These are phyloP conservation scores for Arthrobotrys musiformis DNA, from an alignment of 2,329 filamentous ascomycete genomes.

Conservation along the genomic window DNA sequence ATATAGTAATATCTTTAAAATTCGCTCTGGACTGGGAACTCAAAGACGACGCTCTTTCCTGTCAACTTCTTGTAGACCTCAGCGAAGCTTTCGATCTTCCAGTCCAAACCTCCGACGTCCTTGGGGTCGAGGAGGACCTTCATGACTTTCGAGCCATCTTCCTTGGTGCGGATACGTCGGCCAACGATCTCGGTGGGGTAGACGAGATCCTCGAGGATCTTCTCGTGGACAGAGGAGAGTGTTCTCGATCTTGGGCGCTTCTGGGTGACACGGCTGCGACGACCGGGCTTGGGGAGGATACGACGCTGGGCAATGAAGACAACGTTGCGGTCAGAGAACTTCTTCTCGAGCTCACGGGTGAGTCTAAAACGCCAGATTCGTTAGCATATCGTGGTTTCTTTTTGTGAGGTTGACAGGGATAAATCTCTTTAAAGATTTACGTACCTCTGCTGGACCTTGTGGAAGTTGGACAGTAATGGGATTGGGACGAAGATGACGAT, in stretches of 20 bases:
- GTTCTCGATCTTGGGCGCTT: slow-evolving; percentile 98
- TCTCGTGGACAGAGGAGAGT: slow-evolving; percentile 97
- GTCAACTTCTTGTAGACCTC: slow-evolving; percentile 99
- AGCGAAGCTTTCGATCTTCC: slow-evolving; percentile 98
- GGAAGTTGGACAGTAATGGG: slow-evolving; percentile 97
- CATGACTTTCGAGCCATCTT: slow-evolving; percentile 97
- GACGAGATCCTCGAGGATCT: slow-evolving; percentile 97
- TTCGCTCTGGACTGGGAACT: slow-evolving; percentile 85
- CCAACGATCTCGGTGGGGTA: slow-evolving; percentile 99
- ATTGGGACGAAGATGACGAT: slow-evolving; percentile 99
- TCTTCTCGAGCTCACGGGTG: slow-evolving; percentile 99
- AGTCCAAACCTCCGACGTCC: slow-evolving; percentile 99
- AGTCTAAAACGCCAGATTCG: slow-evolving; percentile 70
- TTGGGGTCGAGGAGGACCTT: slow-evolving; percentile 99
- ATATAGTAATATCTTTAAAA: slow-evolving; percentile 72
- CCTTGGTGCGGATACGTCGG: slow-evolving; percentile 98
- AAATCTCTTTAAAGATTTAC: slow-evolving; percentile 60
- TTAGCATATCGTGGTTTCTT: slow-evolving; percentile 3
- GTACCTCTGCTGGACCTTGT: slow-evolving; percentile 99
- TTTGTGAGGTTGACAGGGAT: neutral
- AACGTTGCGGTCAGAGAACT: slow-evolving; percentile 99
- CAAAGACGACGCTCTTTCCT: slow-evolving; percentile 94
- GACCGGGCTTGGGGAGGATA: slow-evolving; percentile 96
- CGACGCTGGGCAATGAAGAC: slow-evolving; percentile 98
- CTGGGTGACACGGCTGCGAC: slow-evolving; percentile 95